Evolutionary conservation across 2,329 filamentous ascomycete genomes (phyloP), one percentile per base, ranked within the genome.

Genomic region (Rhynchosporium graminicola): DNA sequence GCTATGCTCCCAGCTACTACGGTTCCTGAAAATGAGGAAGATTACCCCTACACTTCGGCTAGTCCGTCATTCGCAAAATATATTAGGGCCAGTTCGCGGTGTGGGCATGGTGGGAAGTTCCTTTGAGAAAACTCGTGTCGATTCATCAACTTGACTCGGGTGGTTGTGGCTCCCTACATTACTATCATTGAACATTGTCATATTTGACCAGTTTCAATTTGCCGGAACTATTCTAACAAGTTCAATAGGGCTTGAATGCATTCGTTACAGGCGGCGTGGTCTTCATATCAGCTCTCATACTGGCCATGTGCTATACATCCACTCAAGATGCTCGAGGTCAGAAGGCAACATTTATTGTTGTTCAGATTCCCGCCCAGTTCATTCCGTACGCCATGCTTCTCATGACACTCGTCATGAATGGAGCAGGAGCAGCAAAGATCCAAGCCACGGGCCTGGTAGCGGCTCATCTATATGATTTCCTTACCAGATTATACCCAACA

Each of bases 381-480:
- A 80, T 95, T 36, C 95, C 95, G 2, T 90, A 87, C 73, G 88
- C 88, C 67, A 90, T 96, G 83, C 83, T 98, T 50, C 76, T 87
- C 15, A 78, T 92, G 70, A 89, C 88, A 10, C 81, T 96, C 28
- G 78, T 98, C 59, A 84, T 90, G 73, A 80, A 77, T 4, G 87
- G 88, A 10, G 80, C 81, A 42, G 68, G 75, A 3, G 77, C 77
- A 20, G 82, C 90, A 10, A 73, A 90, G 61, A 71, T 87, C 3
- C 87, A 96, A 72, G 76, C 86, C 4, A 90, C 85, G 40, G 95
- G 95, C n/a, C 81, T 99, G 10, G 67, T 96, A 48, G 91, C 93
- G 12, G 93, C 93, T 4, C 95, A 99, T 75, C 72, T 95, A 26
- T 96, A 92, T 76, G 91, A 98, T 74, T 99, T 98, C 73, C 76